Conservation (phyloP, 2,329 filamentous ascomycete species). For the Trichocomaceae sp. region DNA sequence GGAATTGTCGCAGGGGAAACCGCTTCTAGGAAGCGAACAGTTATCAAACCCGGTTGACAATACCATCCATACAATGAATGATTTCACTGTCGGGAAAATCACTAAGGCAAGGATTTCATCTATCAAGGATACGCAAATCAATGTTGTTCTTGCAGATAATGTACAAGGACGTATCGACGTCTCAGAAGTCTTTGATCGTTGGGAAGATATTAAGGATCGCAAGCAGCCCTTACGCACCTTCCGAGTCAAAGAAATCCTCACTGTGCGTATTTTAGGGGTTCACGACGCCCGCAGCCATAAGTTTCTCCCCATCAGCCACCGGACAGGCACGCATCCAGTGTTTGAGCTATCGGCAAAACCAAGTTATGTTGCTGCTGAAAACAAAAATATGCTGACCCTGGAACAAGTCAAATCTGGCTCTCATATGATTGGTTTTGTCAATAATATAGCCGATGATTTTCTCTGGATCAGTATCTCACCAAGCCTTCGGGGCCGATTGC, state of each 20-base stretch:
- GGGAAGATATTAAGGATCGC: slow-evolving; percentile 76
- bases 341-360: slow-evolving; percentile 82
- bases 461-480: slow-evolving; percentile 90
- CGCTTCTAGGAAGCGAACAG: slow-evolving; percentile 14
- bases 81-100: slow-evolving; percentile 65
- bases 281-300: slow-evolving; percentile 86
- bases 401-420: slow-evolving; percentile 67
- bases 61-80: slow-evolving; percentile 57
- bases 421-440: slow-evolving; percentile 75
- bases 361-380: slow-evolving; percentile 47
- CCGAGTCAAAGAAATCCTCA: slow-evolving; percentile 61
- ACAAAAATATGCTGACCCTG: slow-evolving; percentile 60
- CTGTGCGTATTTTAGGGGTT: slow-evolving; percentile 73
- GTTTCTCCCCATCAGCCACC: slow-evolving; percentile 86
- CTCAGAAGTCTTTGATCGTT: slow-evolving; percentile 81
- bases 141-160: slow-evolving; percentile 80
- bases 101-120: slow-evolving; percentile 74
- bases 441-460: slow-evolving; percentile 73
- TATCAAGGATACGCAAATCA: slow-evolving; percentile 85
- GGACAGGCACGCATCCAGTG: slow-evolving; percentile 67
- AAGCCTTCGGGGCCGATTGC: slow-evolving; percentile 76
- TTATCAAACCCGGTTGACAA: slow-evolving; percentile 58
- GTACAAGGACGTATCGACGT: slow-evolving; percentile 89
- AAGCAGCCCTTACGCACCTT: slow-evolving; percentile 75
- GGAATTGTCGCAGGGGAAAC: slow-evolving; percentile 17